phyloP scores from a whole-genome alignment of 2,329 filamentous ascomycete genomes.

The Myriosclerotinia curreyana region DNA sequence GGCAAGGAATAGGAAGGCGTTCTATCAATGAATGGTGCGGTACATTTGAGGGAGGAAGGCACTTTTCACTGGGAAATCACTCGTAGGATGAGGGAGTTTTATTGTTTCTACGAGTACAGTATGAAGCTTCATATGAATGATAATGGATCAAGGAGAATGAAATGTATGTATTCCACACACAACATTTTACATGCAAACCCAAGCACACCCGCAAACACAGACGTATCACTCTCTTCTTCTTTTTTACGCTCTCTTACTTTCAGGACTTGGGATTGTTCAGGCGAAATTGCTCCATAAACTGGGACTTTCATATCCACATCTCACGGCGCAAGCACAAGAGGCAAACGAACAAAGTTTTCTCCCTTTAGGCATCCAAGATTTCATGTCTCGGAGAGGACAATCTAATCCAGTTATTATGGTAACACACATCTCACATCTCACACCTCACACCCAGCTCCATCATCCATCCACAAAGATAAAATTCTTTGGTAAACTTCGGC shows the following conservation, averaged over 20 bases:
- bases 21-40: slow-evolving; percentile 5
- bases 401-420: slow-evolving; percentile 3
- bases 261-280: neutral
- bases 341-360: neutral
- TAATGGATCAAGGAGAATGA: slow-evolving; percentile 16
- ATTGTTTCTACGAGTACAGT: neutral
- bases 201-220: slow-evolving; percentile 9
- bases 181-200: neutral
- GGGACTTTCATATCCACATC: neutral
- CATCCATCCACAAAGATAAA: no score
- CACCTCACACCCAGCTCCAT: neutral
- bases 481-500: neutral
- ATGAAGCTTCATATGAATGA: slow-evolving; percentile 11
- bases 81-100: slow-evolving; percentile 7
- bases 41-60: neutral
- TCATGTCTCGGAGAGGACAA: slow-evolving; percentile 1
- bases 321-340: neutral
- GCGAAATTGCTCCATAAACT: neutral
- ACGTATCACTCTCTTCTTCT: neutral
- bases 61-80: slow-evolving; percentile 7
- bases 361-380: neutral
- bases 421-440: slow-evolving; percentile 2
- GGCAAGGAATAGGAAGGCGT: slow-evolving; percentile 12
- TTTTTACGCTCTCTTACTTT: neutral
- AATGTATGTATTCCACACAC: slow-evolving; percentile 17